Base-by-base conservation (phyloP, 257 asterid genomes). In the Nicotiana obtusifolia region DNA sequence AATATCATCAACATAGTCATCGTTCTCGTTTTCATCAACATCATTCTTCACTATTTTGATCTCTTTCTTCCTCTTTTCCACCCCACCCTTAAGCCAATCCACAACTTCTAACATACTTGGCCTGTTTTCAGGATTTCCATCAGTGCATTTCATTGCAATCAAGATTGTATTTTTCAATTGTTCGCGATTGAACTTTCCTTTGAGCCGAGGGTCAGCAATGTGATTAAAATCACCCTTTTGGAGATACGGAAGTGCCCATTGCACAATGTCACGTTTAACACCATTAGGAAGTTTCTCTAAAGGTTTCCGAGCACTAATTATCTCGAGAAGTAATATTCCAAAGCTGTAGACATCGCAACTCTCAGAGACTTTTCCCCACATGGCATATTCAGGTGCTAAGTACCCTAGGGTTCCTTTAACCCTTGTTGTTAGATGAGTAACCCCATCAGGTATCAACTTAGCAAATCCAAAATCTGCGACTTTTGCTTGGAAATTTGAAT, bases 401-500 rank as follows among this genome's bases (percentile, higher is more conserved):
- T 93, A 93, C 4, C 97, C 97, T 37, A 93, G 86, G 53, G 97
- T 92, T 78, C 97, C 97, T 31, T 93, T 93, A 41, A 93, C 97
- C 78, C 92, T 83, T 31, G 97, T 93, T 5, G 97, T 93, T 19
- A 93, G 61, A 78, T 93, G 97, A 28, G 89, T 81, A 2, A 93
- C 97, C 3, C 97, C 97, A 9, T 92, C 95, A 0, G 97, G 97
- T 11, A 92, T 84, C 17, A 92, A 85, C 81, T 92, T 93, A 1
- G 97, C 97, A 26, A 93, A 93, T 3, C 97, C 97, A 5, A 93
- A 93, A 89, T 93, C 97, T 0, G 97, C 97, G 10, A 93, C 95
- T 79, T 93, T 93, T 57, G 94, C 86, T 0, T 89, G 86, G 86
- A 89, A 90, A 13, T 92, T 89, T 0, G 93, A 88, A 82, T 91